Conservation (phyloP, 495 filamentous ascomycete species). For the Hamigera avellanea region DNA sequence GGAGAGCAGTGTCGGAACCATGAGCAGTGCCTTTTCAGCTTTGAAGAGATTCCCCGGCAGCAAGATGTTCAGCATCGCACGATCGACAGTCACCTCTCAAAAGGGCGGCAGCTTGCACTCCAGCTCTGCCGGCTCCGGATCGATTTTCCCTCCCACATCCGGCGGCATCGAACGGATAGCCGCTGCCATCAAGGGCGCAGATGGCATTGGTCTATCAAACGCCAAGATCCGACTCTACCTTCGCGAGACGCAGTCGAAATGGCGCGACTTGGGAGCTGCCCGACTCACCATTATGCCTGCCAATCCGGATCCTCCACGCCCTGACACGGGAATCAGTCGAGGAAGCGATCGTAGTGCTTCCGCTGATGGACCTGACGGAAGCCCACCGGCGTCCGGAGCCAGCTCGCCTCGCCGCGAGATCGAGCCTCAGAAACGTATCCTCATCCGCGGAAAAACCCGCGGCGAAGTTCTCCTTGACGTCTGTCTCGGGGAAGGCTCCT, state of each 20-base stretch:
- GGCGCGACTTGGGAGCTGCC: constrained; percentile 84
- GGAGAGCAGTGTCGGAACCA: constrained; percentile 46
- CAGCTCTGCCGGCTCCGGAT: constrained; percentile 39
- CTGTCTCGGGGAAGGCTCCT: constrained; percentile 70
- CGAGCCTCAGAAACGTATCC: constrained; percentile 64
- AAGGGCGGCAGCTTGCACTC: constrained; percentile 52
- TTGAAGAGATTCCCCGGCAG: constrained; percentile 53
- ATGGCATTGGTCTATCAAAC: constrained; percentile 54
- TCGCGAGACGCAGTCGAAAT: constrained; percentile 64
- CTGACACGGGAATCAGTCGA: constrained; percentile 19
- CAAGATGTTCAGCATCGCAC: constrained; percentile 69
- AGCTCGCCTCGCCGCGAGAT: constrained; percentile 26
- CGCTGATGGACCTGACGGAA: constrained; percentile 10
- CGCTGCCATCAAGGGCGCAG: constrained; percentile 37
- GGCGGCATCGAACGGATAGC: constrained; percentile 46
- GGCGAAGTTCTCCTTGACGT: constrained; percentile 66
- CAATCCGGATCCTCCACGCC: constrained; percentile 36
- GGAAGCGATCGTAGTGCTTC: constrained; percentile 12
- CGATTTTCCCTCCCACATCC: constrained; percentile 33
- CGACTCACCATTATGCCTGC: constrained; percentile 69
- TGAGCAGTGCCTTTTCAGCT: constrained; percentile 58
- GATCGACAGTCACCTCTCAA: constrained; percentile 45
- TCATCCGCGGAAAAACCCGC: constrained; percentile 58
- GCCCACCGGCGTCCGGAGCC: constrained; percentile 22
- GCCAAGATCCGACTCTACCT: constrained; percentile 75